Base-by-base conservation (phyloP, 2,329 filamentous ascomycete genomes). In the Zasmidium angulare region DNA sequence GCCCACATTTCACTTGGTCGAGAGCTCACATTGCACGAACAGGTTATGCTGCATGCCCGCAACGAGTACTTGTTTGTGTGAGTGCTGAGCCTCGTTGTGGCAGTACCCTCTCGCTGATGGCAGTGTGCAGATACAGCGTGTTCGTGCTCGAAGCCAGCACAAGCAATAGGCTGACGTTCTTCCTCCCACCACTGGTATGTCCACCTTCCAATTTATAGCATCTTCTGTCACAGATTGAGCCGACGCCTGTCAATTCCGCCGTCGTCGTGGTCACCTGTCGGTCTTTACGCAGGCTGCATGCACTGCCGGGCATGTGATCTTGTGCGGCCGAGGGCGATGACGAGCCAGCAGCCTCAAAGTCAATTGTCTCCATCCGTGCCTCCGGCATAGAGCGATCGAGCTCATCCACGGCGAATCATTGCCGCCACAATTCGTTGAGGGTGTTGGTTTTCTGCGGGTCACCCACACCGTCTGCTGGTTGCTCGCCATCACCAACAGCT, bases 41-140 rank as follows among this genome's bases (percentile, higher is more conserved):
- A 58, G 84, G 82, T 86, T 55, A 81, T 86, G 73, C 79, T 83
- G 58, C 83, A 86, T 76, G 83, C 84, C 43, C 78, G 83, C 67
- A 89, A 92, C 69, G 90, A 93, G 73, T 93, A 93, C 69, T 81
- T 93, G 31, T 92, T 90, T 70, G 86, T 91, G 68, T 93, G 87
- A 70, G 77, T 68, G 57, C 47, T 58, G 54, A 62, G 62, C 56
- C 60, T 57, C 52, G 40, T 85, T 53, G 87, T 59, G 51, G 62
- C 63, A 61, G 58, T 65, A 63, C 63, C 26, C 54, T 55, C 53
- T 56, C 50, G 48, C 63, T 70, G 57, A 69, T 61, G 56, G 60
- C 62, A 50, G 62, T 62, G 55, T 59, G 6, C 59, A 82, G 79
- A 61, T 82, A 82, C 66, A 80, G 79, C 11, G 79, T 82, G 21